Percentiles rank a stretch among this genome's conserved stretches.
Conservation (phyloP, 305 asterid species). For the Nicotiana rustica region DNA sequence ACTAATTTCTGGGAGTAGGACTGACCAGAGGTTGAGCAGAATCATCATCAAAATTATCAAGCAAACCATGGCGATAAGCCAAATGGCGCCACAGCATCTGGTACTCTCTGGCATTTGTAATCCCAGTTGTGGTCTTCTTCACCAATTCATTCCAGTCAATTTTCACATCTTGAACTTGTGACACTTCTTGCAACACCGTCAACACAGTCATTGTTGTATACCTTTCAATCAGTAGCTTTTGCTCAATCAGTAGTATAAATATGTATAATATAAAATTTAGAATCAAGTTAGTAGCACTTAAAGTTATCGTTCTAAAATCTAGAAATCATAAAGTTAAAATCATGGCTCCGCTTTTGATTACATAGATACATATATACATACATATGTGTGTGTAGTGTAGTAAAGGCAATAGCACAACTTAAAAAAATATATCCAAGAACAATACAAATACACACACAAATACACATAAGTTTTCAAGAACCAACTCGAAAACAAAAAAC, state of each 20-base stretch:
- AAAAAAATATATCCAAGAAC: neutral
- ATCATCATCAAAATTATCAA: constrained; percentile 47
- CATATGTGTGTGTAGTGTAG: neutral
- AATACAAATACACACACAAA: too few species aligned
- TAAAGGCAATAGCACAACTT: neutral
- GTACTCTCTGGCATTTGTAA: constrained; percentile 73
- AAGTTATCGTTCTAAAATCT: too few species aligned
- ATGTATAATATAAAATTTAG: too few species aligned
- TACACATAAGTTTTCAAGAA: neutral
- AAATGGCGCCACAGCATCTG: constrained; percentile 89
- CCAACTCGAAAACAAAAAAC: neutral
- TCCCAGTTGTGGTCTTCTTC: constrained; percentile 74
- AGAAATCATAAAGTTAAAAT: too few species aligned
- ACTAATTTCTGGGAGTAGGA: neutral
- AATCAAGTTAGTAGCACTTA: too few species aligned
- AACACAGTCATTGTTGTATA: constrained; percentile 67
- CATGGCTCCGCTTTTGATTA: too few species aligned
- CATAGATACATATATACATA: neutral
- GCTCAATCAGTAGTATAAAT: too few species aligned
- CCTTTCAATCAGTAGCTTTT: constrained; percentile 42
- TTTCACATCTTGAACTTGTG: constrained; percentile 58
- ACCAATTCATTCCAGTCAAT: constrained; percentile 78
- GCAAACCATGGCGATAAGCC: constrained; percentile 70
- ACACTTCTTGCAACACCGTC: constrained; percentile 76
- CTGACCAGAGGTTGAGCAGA: constrained; percentile 61